A percentile compares a stretch with the other conserved stretches of the same genome.
These are phyloP conservation scores for Xylaria cubensis DNA, from an alignment of 495 filamentous ascomycete genomes.

Conservation along the genomic window DNA sequence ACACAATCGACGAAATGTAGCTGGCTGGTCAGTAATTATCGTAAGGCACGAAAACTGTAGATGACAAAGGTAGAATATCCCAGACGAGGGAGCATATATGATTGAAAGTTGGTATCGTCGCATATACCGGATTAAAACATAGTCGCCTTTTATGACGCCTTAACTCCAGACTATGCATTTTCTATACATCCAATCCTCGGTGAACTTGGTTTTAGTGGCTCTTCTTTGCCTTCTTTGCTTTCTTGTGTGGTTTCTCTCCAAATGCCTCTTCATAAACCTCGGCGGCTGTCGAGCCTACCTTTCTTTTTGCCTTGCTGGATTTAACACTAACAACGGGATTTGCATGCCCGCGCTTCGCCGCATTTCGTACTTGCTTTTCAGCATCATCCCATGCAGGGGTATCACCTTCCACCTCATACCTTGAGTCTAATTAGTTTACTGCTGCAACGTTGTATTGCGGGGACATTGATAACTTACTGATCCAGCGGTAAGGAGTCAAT, in stretches of 20 bases:
- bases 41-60: neutral
- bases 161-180: constrained; percentile 27
- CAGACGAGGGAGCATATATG: neutral
- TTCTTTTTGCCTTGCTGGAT: constrained; percentile 75
- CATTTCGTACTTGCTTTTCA: constrained; percentile 73
- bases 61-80: neutral
- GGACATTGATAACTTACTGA: constrained; percentile 64
- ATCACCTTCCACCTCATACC: constrained; percentile 81
- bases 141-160: constrained; percentile 19
- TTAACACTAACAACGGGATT: constrained; percentile 85
- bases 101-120: neutral
- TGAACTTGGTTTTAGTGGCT: constrained; percentile 1
- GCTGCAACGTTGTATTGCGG: constrained; percentile 14
- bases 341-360: constrained; percentile 61
- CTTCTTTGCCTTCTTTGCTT: constrained; percentile 55
- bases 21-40: neutral
- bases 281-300: constrained; percentile 67
- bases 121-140: constrained; percentile 3
- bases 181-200: constrained; percentile 4
- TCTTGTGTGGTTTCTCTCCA: constrained; percentile 64
- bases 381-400: constrained; percentile 79
- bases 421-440: constrained; percentile 49
- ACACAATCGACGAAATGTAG: neutral
- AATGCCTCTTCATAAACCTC: constrained; percentile 66
- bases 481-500: constrained; percentile 90